A percentile compares a stretch with the other conserved stretches of the same genome.
Evolutionary conservation across 768 basidiomycete genomes (phyloP).

Genomic region (Rhizopogon roseolus): DNA sequence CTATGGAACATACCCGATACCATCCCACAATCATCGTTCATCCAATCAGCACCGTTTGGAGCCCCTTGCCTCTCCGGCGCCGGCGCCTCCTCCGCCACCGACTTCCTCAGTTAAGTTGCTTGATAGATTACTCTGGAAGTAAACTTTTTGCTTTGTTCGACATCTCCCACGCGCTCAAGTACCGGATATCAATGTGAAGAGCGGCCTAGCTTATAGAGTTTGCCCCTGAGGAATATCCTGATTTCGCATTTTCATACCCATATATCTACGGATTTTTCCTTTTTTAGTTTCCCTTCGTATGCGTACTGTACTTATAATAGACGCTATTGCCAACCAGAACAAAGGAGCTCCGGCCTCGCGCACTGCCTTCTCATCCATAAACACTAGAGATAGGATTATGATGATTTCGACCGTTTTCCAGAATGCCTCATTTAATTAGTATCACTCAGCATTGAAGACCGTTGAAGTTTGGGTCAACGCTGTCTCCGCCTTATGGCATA

Average conservation of each 20-base stretch:
- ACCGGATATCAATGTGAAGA: not conserved
- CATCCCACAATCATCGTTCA: conserved; percentile 1
- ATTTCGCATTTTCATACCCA: not conserved
- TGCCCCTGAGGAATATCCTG: not conserved
- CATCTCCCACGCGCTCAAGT: not conserved
- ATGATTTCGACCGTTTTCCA: too few relatives aligned
- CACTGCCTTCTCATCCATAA: too few relatives aligned
- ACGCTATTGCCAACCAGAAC: too few relatives aligned
- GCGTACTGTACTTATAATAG: not conserved
- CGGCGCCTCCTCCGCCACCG: not conserved
- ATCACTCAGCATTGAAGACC: too few relatives aligned
- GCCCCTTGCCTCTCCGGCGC: not conserved
- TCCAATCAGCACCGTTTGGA: not conserved
- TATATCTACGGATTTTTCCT: not conserved
- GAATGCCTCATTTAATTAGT: too few relatives aligned
- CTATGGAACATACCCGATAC: conserved; percentile 9
- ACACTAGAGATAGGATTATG: too few relatives aligned
- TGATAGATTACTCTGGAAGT: conserved; percentile 17
- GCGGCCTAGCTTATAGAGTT: not conserved
- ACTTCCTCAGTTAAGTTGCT: conserved; percentile 12
- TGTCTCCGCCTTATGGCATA: too few relatives aligned
- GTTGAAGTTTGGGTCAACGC: too few relatives aligned
- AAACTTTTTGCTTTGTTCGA: not conserved
- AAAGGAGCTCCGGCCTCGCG: too few relatives aligned
- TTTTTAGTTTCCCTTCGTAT: not conserved